Base-by-base conservation (phyloP, 2,329 filamentous ascomycete genomes). In the Botryotinia narcissicola region DNA sequence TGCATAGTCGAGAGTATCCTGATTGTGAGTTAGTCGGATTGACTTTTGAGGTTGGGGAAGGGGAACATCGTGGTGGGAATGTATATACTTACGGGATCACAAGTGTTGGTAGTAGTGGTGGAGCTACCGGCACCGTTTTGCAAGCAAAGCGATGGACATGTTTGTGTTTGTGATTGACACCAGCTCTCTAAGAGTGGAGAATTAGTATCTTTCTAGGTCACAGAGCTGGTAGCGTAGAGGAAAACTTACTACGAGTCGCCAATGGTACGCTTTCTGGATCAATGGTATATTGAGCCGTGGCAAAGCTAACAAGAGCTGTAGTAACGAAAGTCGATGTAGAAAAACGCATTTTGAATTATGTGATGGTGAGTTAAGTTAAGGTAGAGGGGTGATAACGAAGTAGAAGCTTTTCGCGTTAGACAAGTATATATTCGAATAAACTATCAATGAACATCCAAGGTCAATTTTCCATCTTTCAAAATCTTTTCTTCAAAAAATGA, bases 91-190 rank as follows among this genome's bases (percentile, higher is more conserved):
- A 92, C 89, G 68, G 91, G 79, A 80, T 94, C 87, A 81, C 92
- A 95, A 12, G 85, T 85, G 84, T 95, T 95, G 75, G 84, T 82
- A 62, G 85, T 75, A 44, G 87, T 88, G 62, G 84, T 86, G 5
- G 78, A 75, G 71, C 69, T 10, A 81, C 87, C 80, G 77, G 85
- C 81, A 79, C 86, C 48, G 35, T 57, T 68, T 81, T 94, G 90
- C 69, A 88, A 83, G 86, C 92, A 95, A 82, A 95, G 92, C 76
- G 90, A 82, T 20, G 91, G 92, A 83, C 92, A 95, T 71, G 88
- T 86, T 78, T 85, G 85, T 76, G 80, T 84, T 83, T 94, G 89
- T 77, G 86, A 85, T 40, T 81, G 74, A 82, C 92, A 95, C 92
- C 92, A 95, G 18, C 80, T 79, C 74, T 86, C 88, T 90, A 73